Evolutionary conservation across 257 asterid genomes (phyloP).

Genomic region (Gentiana straminea): DNA sequence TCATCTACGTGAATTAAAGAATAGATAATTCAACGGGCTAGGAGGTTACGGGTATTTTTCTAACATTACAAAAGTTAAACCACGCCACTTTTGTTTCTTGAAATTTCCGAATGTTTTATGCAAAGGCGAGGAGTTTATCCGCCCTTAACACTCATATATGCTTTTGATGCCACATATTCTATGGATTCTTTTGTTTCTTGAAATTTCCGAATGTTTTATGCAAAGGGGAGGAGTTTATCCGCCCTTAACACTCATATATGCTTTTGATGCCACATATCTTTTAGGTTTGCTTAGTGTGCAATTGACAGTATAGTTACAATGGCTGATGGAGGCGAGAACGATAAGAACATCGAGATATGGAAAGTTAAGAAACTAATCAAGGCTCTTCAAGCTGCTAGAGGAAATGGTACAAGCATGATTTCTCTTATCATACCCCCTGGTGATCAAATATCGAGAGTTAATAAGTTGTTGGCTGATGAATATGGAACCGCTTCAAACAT

Average conservation of each 20-base stretch:
- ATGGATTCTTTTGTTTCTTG: too few species aligned
- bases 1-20: too few species aligned
- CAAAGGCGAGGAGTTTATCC: too few species aligned
- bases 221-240: too few species aligned
- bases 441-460: constrained; percentile 35
- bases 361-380: constrained; percentile 36
- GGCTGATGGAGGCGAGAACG: constrained; percentile 33
- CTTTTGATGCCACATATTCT: neutral
- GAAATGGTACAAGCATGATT: constrained; percentile 45
- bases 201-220: too few species aligned
- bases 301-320: constrained; percentile 6
- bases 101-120: too few species aligned
- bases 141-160: too few species aligned
- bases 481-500: constrained; percentile 41
- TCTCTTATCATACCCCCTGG: constrained; percentile 44
- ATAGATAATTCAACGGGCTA: too few species aligned
- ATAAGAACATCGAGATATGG: constrained; percentile 41
- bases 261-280: neutral
- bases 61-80: too few species aligned
- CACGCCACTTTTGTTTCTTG: too few species aligned
- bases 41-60: too few species aligned
- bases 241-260: too few species aligned
- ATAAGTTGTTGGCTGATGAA: constrained; percentile 37
- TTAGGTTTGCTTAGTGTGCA: constrained; percentile 6
- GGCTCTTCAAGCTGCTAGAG: constrained; percentile 36